Evolutionary conservation across 441 rosid genomes (phyloP).

Genomic region (Daphne laureola): DNA sequence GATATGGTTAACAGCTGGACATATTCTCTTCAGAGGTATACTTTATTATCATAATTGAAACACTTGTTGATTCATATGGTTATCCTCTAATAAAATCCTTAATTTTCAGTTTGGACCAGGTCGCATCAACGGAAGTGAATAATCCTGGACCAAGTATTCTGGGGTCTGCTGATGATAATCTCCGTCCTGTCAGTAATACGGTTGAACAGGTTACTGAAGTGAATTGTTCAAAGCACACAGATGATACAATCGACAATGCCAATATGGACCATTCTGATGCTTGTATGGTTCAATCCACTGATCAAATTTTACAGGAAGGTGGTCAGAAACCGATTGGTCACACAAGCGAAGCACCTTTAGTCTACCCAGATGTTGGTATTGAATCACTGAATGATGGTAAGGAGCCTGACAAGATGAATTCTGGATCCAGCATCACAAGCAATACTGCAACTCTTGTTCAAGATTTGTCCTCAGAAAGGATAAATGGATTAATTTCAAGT

Average conservation of each 20-base stretch:
- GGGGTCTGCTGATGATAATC: conserved; percentile 25
- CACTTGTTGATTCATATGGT: conserved; percentile 12
- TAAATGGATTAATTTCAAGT: conserved; percentile 22
- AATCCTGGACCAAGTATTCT: conserved; percentile 26
- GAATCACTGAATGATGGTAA: conserved; percentile 19
- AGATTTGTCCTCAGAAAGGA: conserved; percentile 18
- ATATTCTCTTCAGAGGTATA: conserved; percentile 76
- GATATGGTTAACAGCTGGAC: conserved; percentile 94
- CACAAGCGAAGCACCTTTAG: conserved; percentile 19
- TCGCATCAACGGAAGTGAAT: conserved; percentile 31
- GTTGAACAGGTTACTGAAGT: conserved; percentile 28
- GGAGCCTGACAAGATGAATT: conserved; percentile 24
- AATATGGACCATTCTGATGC: conserved; percentile 20
- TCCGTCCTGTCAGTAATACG: conserved; percentile 13
- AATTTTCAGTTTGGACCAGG: conserved; percentile 61
- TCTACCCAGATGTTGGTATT: conserved; percentile 21
- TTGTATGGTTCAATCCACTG: conserved; percentile 18
- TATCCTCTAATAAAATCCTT: conserved; percentile 27
- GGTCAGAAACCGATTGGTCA: conserved; percentile 12
- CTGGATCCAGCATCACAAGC: conserved; percentile 18
- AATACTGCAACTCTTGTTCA: conserved; percentile 18
- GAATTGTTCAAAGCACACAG: conserved; percentile 16
- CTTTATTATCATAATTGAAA: conserved; percentile 8
- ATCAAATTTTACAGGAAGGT: conserved; percentile 16
- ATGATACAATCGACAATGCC: conserved; percentile 23